Conservation (phyloP, 495 filamentous ascomycete genomes). For the Talaromyces stipitatus region DNA sequence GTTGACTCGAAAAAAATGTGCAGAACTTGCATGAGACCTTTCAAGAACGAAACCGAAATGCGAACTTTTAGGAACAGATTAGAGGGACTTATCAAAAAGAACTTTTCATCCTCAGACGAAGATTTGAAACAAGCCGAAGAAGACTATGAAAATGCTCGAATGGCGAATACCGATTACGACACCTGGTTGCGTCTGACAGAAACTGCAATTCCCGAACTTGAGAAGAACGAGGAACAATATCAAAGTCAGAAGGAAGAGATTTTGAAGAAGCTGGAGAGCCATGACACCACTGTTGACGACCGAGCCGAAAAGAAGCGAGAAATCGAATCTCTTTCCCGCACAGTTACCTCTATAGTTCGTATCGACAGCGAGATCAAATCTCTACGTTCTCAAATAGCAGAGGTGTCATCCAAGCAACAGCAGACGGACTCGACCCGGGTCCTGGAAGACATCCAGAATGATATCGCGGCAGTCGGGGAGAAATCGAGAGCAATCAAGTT, state of each 20-base stretch:
- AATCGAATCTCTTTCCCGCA: slow-evolving; percentile 65
- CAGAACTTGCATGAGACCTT: slow-evolving; percentile 57
- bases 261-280: slow-evolving; percentile 59
- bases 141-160: slow-evolving; percentile 48
- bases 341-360: slow-evolving; percentile 67
- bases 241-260: slow-evolving; percentile 50
- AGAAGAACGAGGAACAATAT: slow-evolving; percentile 50
- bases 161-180: slow-evolving; percentile 60
- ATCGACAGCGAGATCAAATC: slow-evolving; percentile 61
- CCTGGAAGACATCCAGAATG: slow-evolving; percentile 74
- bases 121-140: slow-evolving; percentile 45
- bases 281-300: slow-evolving; percentile 62
- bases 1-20: slow-evolving; percentile 59
- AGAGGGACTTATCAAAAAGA: slow-evolving; percentile 48
- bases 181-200: slow-evolving; percentile 59
- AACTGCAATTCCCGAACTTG: slow-evolving; percentile 62
- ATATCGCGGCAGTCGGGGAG: slow-evolving; percentile 61
- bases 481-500: slow-evolving; percentile 55
- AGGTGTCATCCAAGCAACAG: slow-evolving; percentile 63
- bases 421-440: slow-evolving; percentile 55
- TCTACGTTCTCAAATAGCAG: slow-evolving; percentile 61
- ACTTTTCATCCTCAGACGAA: slow-evolving; percentile 44
- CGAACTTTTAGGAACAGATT: slow-evolving; percentile 54
- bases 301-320: slow-evolving; percentile 60
- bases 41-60: slow-evolving; percentile 52